These are phyloP conservation scores for Sclerotinia trifoliorum DNA, from an alignment of 2,329 filamentous ascomycete species.

Conservation along the genomic window DNA sequence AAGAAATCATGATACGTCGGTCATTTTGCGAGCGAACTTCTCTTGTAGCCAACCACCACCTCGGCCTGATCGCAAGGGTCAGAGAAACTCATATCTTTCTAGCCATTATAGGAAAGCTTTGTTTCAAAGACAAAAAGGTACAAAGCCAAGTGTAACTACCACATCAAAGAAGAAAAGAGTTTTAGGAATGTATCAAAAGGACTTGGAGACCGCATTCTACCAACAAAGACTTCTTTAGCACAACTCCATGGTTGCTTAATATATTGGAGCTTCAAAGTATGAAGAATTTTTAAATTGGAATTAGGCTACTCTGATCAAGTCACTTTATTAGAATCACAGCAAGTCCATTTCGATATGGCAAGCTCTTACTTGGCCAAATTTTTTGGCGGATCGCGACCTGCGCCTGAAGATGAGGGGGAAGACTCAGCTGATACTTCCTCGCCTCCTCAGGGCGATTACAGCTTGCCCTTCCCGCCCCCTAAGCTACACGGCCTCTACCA, in stretches of 20 bases:
- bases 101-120: not conserved
- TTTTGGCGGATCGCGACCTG: too few species aligned
- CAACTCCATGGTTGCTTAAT: not conserved
- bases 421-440: too few species aligned
- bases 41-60: not conserved
- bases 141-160: not conserved
- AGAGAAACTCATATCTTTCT: not conserved
- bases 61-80: not conserved
- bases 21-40: not conserved
- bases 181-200: slow-evolving; percentile 2
- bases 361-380: not conserved
- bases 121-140: not conserved
- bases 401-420: too few species aligned
- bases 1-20: not conserved
- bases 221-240: slow-evolving; percentile 14
- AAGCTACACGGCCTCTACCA: not conserved
- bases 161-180: slow-evolving; percentile 6
- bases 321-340: not conserved
- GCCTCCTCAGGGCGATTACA: not conserved
- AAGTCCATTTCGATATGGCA: not conserved
- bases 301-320: not conserved
- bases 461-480: not conserved
- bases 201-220: slow-evolving; percentile 10
- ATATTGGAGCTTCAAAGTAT: not conserved
- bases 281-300: not conserved